Evolutionary conservation across 805 yeast species (phyloP), one percentile per base, ranked within the genome.

Genomic region (Ogataea wickerhamii): DNA sequence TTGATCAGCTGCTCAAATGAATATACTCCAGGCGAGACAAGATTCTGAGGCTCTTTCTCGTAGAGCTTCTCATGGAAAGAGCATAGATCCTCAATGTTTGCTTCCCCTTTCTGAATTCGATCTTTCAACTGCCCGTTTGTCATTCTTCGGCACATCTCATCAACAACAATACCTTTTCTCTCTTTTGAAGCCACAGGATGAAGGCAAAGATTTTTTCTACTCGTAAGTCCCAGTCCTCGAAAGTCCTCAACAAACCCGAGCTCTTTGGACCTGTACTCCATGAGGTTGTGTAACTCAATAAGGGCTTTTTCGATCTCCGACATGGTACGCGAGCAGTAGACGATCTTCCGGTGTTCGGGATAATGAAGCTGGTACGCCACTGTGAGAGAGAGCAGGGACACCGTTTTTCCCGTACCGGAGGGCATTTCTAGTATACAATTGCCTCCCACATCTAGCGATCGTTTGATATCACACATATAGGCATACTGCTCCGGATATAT

Each of bases 251-350:
- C 82, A 52, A 73, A 78, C 0, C 98, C 98, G 34, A 93, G 68
- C 55, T 87, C 95, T 34, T 78, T 71, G 2, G 88, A 64, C 49
- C 99, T 73, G 57, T 74, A 93, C 38, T 78, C 86, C 98, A 93
- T 93, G 52, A 93, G 70, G 39, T 77, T 79, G 45, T 85, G 80
- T 68, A 93, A 70, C 67, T 93, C 99, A 6, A 91, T 87, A 56
- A 93, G 67, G 0, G 98, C 97, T 64, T 93, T 93, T 65, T 93
- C 98, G 59, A 93, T 93, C 66, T 93, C 99, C 8, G 97, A 87
- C 98, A 93, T 93, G 23, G 99, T 93, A 73, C 99, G 98, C 4
- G 98, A 93, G 63, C 99, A 93, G 64, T 93, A 93, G 5, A 93
- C 87, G 49, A 93, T 80, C 70, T 91, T 93, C 13, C 96, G 67